Base-by-base conservation (phyloP, 768 basidiomycete genomes). In the Calocybe gangraenosa region DNA sequence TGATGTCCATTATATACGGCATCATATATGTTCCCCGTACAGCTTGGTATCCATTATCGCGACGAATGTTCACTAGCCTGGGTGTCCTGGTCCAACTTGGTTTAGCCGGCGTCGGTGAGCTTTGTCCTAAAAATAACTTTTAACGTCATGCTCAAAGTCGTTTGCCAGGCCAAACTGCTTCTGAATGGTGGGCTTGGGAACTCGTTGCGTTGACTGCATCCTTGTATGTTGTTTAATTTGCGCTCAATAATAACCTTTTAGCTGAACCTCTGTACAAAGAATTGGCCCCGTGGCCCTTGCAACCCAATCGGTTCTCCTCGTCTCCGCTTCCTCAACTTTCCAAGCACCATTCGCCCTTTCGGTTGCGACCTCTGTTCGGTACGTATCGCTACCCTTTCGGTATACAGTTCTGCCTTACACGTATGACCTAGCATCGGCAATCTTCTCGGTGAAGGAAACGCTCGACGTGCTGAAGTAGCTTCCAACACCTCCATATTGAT, bases 161-260 rank as follows among this genome's bases (percentile, higher is more conserved):
- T 45, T 9, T n/a, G 20, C 18, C 10, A 76, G 81, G 80, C 2
- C 90, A 91, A 62, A 82, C 78, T 3, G 89, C 87, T 0, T 82
- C 81, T 5, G 95, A 96, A 63, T 98, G 93, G 95, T 97, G 93
- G 93, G 84, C 86, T 30, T 95, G 94, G 94, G 92, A 95, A 65
- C 74, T 92, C 11, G 63, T 86, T 28, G 83, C 81, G 15, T 65
- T 79, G 1, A 73, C 69, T 14, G 75, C 77, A 1, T 73, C 72
- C 40, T 54, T 74, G 69, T 75, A 50, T 43, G 72, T 61, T 19
- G n/a, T 13, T 20, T 22, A 6, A 30, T 14, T 6, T 13, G 21
- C 17, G 2, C 17, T 19, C 15, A 21, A 1, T 1, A 31, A 33
- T 6, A 8, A 14, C 33, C 19, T 20, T 2, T 7, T 14, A 44